These are phyloP conservation scores for Dictyostelium brefeldianum DNA, from an alignment of 78 protist genomes.

Conservation along the genomic window DNA sequence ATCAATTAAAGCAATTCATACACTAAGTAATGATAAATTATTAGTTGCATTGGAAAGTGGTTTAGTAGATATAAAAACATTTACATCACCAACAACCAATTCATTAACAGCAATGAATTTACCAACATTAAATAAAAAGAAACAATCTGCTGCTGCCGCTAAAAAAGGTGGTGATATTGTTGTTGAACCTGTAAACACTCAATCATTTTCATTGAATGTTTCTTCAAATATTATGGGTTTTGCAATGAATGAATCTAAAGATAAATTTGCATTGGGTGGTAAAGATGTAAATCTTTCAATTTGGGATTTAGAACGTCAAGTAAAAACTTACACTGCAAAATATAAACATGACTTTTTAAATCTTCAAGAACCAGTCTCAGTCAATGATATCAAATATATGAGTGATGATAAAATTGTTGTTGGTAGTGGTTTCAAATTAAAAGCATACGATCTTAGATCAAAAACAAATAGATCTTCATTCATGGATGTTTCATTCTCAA, in stretches of 20 bases:
- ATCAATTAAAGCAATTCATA: neutral
- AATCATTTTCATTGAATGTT: constrained; percentile 11
- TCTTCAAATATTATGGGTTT: neutral
- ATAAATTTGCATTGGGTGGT: constrained; percentile 37
- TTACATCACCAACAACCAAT: neutral
- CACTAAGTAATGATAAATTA: constrained; percentile 26
- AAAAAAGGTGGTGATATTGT: neutral
- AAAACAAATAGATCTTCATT: constrained; percentile 4
- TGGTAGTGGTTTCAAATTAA: constrained; percentile 23
- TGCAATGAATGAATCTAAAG: neutral
- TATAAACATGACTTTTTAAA: constrained; percentile 15
- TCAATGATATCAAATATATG: neutral
- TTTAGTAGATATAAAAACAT: constrained; percentile 15
- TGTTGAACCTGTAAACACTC: neutral
- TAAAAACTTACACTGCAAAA: constrained; percentile 16
- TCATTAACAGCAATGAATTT: constrained; percentile 3
- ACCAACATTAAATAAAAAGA: constrained; percentile 7
- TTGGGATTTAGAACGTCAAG: constrained; percentile 37
- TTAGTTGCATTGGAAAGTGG: constrained; percentile 14
- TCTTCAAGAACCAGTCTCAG: constrained; percentile 13
- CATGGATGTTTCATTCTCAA: constrained; percentile 5
- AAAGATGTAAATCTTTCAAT: constrained; percentile 1
- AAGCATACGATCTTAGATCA: constrained; percentile 5
- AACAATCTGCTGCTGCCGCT: neutral
- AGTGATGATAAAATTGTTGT: constrained; percentile 3